Base-by-base conservation (phyloP, 768 basidiomycete genomes). In the Xerocomellus intermedius region DNA sequence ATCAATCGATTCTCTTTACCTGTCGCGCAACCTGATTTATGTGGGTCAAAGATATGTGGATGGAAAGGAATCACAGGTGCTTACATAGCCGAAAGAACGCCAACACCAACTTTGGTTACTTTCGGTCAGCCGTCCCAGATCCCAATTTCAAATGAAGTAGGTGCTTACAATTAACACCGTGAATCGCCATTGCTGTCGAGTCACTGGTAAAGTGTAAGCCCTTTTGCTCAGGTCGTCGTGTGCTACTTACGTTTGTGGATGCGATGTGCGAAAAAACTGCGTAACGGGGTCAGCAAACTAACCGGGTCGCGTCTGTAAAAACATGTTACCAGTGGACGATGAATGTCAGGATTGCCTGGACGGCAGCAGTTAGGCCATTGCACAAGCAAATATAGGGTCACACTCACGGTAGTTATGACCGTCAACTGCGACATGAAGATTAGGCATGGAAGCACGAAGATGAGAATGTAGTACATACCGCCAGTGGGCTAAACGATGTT, bases 311-410 rank as follows among this genome's bases (percentile, higher is more conserved):
- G 9, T 36, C 8, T 3, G 13, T 2, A 24, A 10, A 22, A 39
- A 42, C 14, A n/a, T 49, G 73, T 39, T 44, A 81, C 79, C 80
- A 77, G 55, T 82, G 80, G 5, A 82, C 80, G 30, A 80, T 69
- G 48, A 80, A 75, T 0, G 80, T 82, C 30, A 80, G 67, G 26
- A 77, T 60, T 1, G 79, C 80, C 79, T 59, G 73, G 73, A 69
- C 0, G 70, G 66, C 21, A 69, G 49, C 2, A 45, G 30, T 59
- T 35, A 49, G 48, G 12, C 3, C 22, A 24, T 2, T 22, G 33
- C 5, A 14, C 17, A 49, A 35, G 36, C 37, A 2, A n/a, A 44
- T 16, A 38, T 3, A 14, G 2, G 4, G 14, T 14, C 3, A 19
- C 6, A 48, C 69, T 48, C 48, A 64, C 69, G 1, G 79, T 80